Percentiles rank a stretch among this genome's conserved stretches.
These are phyloP conservation scores for Ophiostoma novo-ulmi DNA, from an alignment of 2,329 filamentous ascomycete species.

Conservation along the genomic window DNA sequence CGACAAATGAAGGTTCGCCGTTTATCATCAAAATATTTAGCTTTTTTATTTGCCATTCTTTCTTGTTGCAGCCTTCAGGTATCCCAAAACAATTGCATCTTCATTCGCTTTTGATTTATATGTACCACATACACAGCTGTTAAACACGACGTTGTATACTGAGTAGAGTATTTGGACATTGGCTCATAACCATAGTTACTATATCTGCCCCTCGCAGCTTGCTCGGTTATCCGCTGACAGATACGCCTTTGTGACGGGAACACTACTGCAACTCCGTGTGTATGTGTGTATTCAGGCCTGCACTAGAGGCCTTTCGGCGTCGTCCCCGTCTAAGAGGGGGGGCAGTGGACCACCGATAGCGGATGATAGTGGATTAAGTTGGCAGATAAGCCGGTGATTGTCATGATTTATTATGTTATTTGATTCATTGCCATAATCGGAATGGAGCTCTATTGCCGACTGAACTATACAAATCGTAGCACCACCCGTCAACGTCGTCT, in stretches of 20 bases:
- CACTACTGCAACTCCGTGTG: constrained; percentile 10
- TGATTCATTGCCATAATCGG: constrained; percentile 6
- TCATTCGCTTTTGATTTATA: too few species aligned
- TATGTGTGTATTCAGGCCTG: not conserved
- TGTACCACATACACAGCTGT: not conserved
- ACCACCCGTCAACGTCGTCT: not conserved
- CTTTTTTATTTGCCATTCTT: not conserved
- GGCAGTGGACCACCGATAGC: constrained; percentile 3
- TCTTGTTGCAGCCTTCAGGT: not conserved
- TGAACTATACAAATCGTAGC: not conserved
- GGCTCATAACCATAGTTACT: not conserved
- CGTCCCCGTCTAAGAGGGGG: not conserved
- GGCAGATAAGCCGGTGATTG: not conserved
- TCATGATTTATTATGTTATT: constrained; percentile 1
- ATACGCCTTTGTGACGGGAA: not conserved
- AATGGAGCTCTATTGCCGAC: constrained; percentile 1
- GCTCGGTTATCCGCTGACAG: constrained; percentile 5
- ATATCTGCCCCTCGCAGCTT: not conserved
- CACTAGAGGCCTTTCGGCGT: not conserved
- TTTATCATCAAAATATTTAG: not conserved
- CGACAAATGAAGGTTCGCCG: too few species aligned
- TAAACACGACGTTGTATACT: not conserved
- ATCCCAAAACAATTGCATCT: too few species aligned
- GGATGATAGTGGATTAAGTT: not conserved
- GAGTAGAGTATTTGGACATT: not conserved